These are phyloP conservation scores for Isatis tinctoria DNA, from an alignment of 345 rosid genomes.

Conservation along the genomic window DNA sequence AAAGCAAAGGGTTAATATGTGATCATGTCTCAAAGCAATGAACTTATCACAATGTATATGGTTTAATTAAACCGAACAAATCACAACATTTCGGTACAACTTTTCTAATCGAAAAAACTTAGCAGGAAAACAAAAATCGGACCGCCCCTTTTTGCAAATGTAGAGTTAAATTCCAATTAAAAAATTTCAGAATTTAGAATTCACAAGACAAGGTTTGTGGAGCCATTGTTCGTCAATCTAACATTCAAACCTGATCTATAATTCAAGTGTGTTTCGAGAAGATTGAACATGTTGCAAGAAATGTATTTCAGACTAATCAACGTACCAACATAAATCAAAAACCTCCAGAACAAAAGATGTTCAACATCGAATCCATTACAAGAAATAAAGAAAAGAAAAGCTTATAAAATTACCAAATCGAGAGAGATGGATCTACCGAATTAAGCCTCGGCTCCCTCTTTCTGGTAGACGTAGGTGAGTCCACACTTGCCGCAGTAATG, in stretches of 20 bases:
- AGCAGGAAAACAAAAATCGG: too few relatives aligned
- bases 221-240: not conserved
- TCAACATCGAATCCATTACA: slow-evolving; percentile 11
- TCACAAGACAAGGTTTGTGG: too few relatives aligned
- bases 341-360: slow-evolving; percentile 13
- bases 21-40: too few relatives aligned
- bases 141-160: too few relatives aligned
- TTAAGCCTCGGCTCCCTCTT: slow-evolving; percentile 14
- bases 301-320: not conserved
- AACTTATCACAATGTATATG: too few relatives aligned
- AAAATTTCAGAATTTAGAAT: too few relatives aligned
- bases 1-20: too few relatives aligned
- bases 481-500: slow-evolving; percentile 41
- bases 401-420: slow-evolving; percentile 5
- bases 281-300: not conserved
- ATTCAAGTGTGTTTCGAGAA: not conserved
- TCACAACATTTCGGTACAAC: too few relatives aligned
- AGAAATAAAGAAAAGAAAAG: not conserved
- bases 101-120: too few relatives aligned
- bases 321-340: not conserved
- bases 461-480: slow-evolving; percentile 32
- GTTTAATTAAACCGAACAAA: too few relatives aligned
- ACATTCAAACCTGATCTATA: not conserved
- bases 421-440: not conserved
- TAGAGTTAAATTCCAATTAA: too few relatives aligned